Conservation (phyloP, 148 eudicot species). For the Polygonum maritimum region DNA sequence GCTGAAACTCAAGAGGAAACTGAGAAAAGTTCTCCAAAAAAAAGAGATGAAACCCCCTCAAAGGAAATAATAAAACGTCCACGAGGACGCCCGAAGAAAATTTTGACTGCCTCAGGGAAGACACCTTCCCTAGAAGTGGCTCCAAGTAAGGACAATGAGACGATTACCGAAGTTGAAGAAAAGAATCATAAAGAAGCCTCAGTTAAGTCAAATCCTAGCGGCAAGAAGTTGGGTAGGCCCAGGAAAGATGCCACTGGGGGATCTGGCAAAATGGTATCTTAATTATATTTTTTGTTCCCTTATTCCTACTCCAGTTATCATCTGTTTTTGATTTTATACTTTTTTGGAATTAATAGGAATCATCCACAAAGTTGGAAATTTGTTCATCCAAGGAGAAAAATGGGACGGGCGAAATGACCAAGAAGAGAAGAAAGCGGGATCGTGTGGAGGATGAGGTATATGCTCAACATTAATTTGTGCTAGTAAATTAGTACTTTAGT, state of each 20-base stretch:
- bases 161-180: slow-evolving; percentile 13
- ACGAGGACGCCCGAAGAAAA: slow-evolving; percentile 10
- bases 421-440: slow-evolving; percentile 29
- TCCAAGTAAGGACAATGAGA: slow-evolving; percentile 13
- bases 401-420: slow-evolving; percentile 17
- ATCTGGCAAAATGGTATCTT: slow-evolving; percentile 33
- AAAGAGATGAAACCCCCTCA: slow-evolving; percentile 17
- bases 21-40: slow-evolving; percentile 26
- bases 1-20: slow-evolving; percentile 9
- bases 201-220: background rate
- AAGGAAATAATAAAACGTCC: slow-evolving; percentile 14
- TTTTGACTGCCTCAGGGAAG: slow-evolving; percentile 4
- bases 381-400: slow-evolving; percentile 18
- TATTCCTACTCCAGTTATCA: background rate
- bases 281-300: background rate
- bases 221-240: slow-evolving; percentile 22
- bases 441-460: slow-evolving; percentile 32
- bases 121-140: slow-evolving; percentile 10
- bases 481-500: background rate
- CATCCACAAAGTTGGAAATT: slow-evolving; percentile 18
- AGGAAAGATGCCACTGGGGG: slow-evolving; percentile 23
- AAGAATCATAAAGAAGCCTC: slow-evolving; percentile 12
- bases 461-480: background rate
- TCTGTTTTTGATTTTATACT: background rate
- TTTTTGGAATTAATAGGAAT: slow-evolving; percentile 14